phyloP scores from a whole-genome alignment of 352 stramenopile genomes.

The Phytophthora fragariaefolia region DNA sequence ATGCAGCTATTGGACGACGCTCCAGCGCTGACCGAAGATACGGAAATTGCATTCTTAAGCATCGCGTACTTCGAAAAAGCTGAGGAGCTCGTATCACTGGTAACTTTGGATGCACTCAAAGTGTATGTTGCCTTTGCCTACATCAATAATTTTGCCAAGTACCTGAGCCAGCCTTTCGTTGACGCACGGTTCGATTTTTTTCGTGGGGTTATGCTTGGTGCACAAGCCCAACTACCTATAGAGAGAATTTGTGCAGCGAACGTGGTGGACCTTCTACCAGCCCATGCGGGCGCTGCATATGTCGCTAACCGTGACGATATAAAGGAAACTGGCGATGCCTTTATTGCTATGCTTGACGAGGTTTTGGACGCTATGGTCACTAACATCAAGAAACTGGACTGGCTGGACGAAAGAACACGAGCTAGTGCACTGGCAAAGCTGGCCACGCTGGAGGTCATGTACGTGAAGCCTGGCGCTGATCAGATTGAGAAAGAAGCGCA shows the following conservation, averaged over 20 bases:
- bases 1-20: slow-evolving; percentile 48
- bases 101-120: slow-evolving; percentile 54
- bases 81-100: slow-evolving; percentile 41
- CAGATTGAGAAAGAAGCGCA: slow-evolving; percentile 48
- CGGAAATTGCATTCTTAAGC: slow-evolving; percentile 56
- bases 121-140: slow-evolving; percentile 56
- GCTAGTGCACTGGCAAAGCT: slow-evolving; percentile 86
- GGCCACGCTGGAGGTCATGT: slow-evolving; percentile 30
- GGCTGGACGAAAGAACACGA: slow-evolving; percentile 88
- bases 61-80: slow-evolving; percentile 56
- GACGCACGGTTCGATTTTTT: slow-evolving; percentile 91
- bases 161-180: slow-evolving; percentile 69
- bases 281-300: slow-evolving; percentile 80
- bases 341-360: slow-evolving; percentile 80
- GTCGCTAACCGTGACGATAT: slow-evolving; percentile 79
- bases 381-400: slow-evolving; percentile 86
- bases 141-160: slow-evolving; percentile 40
- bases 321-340: slow-evolving; percentile 58
- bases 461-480: slow-evolving; percentile 34
- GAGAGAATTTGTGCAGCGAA: slow-evolving; percentile 51
- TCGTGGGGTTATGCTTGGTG: slow-evolving; percentile 66
- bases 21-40: slow-evolving; percentile 37
- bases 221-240: slow-evolving; percentile 58
- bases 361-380: slow-evolving; percentile 81
- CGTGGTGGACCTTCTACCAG: slow-evolving; percentile 42